A percentile compares a stretch with the other conserved stretches of the same genome.
Evolutionary conservation across 306 rosid genomes (phyloP).

Genomic region (Inga oerstediana): DNA sequence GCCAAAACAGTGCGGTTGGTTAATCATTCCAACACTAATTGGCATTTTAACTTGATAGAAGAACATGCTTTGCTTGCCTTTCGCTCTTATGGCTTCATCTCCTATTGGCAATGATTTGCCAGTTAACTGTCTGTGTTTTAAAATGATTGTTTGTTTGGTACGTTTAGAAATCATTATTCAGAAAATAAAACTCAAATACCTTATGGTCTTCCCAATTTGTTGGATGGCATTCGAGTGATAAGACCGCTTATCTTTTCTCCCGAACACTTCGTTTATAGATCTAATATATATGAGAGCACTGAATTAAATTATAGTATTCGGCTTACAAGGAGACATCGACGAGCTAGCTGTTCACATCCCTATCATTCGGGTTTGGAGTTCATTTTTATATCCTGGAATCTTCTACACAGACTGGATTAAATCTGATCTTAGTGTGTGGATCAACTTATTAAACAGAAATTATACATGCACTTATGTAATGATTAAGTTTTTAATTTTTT

Average conservation of each 20-base stretch:
- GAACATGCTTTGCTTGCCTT: neutral
- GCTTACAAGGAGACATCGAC: constrained; percentile 38
- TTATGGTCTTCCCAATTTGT: constrained; percentile 31
- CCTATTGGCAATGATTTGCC: neutral
- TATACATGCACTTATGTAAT: neutral
- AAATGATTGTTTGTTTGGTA: neutral
- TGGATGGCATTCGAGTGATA: constrained; percentile 18
- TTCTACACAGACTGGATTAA: constrained; percentile 37
- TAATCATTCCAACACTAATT: neutral
- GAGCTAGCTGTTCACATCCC: constrained; percentile 30
- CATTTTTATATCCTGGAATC: constrained; percentile 28
- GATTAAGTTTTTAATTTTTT: neutral
- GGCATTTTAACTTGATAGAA: neutral
- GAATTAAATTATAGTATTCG: constrained; percentile 7
- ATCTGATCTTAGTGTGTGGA: constrained; percentile 33
- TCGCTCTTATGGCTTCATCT: neutral
- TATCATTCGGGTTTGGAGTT: constrained; percentile 1
- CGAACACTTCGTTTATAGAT: neutral
- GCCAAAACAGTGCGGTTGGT: neutral
- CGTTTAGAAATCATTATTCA: neutral
- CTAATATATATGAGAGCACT: constrained; percentile 6
- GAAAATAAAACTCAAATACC: neutral
- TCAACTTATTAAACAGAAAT: neutral
- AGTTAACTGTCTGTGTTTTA: neutral
- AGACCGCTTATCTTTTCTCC: neutral